Evolutionary conservation across 495 filamentous ascomycete species (phyloP), one percentile per base, ranked within the genome.

Genomic region (Cudoniella acicularis): DNA sequence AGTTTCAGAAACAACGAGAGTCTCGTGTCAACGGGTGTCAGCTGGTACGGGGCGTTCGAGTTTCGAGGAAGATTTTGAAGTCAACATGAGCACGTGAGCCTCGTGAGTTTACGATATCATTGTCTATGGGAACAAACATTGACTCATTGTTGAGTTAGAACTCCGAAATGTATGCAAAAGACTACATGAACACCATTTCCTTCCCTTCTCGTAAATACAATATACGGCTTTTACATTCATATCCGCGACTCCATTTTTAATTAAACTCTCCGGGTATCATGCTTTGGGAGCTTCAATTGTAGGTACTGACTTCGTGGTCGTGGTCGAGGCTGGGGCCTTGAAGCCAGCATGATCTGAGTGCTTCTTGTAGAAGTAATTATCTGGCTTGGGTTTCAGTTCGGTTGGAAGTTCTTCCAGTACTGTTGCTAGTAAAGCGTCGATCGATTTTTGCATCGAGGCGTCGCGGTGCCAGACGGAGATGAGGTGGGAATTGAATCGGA

Each of bases 381-480:
- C 80, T 10, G 82, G 73, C 73, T 83, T 85, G 6, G 89, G 90
- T 49, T 76, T 75, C 27, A 94, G 70, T 58, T 88, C 85, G 3
- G 78, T 75, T 1, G 85, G 84, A 2, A 96, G 72, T 50, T 85
- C 79, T 17, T 86, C 82, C 18, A 94, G 74, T 16, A 94, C 84
- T 22, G 80, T 83, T 59, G 79, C 70, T 27, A 90, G 77, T 17
- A 96, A 80, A 43, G 73, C 78, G 59, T 91, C 83, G 59, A 92
- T 85, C 2, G 88, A 91, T 57, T 77, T 82, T 57, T 88, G 77
- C 68, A 90, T 87, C 16, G 82, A 84, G 27, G 78, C 79, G 62
- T 92, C 87, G 30, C 91, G 87, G 72, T 95, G 92, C 92, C 92
- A 96, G 62, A 96, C 82, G 50, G 85, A 86, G 67, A 96, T 87